phyloP scores from a whole-genome alignment of 768 basidiomycete species.

The Hygrophorus russula region DNA sequence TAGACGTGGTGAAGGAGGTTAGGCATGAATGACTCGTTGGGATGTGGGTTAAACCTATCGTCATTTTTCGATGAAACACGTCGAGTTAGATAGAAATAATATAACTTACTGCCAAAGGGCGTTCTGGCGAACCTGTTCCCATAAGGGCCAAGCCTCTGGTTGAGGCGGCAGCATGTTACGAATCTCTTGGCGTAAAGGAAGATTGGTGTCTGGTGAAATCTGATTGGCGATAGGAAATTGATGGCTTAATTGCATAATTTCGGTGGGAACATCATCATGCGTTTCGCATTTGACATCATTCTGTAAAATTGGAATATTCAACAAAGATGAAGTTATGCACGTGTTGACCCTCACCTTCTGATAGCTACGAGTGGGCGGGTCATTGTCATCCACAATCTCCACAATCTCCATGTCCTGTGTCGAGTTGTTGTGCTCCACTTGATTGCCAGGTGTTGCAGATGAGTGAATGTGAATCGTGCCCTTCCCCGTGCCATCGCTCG shows the following conservation, averaged over 20 bases:
- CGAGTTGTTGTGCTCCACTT: neutral
- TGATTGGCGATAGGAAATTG: constrained; percentile 41
- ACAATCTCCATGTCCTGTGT: neutral
- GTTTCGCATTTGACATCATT: neutral
- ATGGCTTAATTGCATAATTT: constrained; percentile 41
- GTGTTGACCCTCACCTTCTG: no score
- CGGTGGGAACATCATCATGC: constrained; percentile 14
- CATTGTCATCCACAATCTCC: neutral
- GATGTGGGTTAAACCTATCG: constrained; percentile 51
- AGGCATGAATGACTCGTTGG: constrained; percentile 52
- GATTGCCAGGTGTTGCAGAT: neutral
- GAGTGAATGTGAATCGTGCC: no score
- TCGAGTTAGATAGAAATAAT: constrained; percentile 2
- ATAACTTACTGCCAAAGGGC: constrained; percentile 53
- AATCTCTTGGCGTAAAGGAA: constrained; percentile 44
- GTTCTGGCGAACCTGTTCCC: constrained; percentile 49
- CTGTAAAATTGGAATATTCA: neutral
- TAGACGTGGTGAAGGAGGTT: constrained; percentile 59
- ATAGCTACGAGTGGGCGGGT: neutral
- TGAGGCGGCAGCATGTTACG: constrained; percentile 43
- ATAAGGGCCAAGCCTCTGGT: constrained; percentile 48
- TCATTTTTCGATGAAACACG: neutral
- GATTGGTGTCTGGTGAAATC: constrained; percentile 40
- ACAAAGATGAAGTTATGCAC: no score
- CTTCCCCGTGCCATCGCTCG: neutral